These are phyloP conservation scores for Amphibolis antarctica DNA, from an alignment of 106 monocot genomes.

Conservation along the genomic window DNA sequence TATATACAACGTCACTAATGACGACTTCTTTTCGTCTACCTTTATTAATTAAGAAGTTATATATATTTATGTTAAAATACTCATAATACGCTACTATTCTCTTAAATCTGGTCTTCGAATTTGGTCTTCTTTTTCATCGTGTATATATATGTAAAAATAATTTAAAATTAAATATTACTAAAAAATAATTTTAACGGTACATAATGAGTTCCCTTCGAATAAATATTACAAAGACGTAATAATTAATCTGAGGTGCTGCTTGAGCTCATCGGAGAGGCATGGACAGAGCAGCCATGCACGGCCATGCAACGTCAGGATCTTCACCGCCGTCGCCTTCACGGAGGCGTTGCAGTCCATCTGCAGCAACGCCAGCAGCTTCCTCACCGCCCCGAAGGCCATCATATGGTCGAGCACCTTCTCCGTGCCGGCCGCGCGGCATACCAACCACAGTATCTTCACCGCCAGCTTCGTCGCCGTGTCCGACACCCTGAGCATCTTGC, in stretches of 20 bases:
- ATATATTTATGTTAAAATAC: too few relatives aligned
- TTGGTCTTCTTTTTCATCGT: too few relatives aligned
- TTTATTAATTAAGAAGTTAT: too few relatives aligned
- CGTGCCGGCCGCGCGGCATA: constrained; percentile 30
- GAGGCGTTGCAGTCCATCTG: constrained; percentile 36
- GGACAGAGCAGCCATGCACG: constrained; percentile 45
- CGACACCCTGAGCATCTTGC: constrained; percentile 52
- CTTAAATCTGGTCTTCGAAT: too few relatives aligned
- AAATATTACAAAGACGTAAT: too few relatives aligned
- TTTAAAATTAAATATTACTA: too few relatives aligned
- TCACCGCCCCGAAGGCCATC: constrained; percentile 45
- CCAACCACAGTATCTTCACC: constrained; percentile 63
- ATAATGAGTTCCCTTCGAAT: too few relatives aligned
- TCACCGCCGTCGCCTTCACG: constrained; percentile 42
- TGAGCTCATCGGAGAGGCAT: constrained; percentile 50
- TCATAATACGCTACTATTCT: too few relatives aligned
- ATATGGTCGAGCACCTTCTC: constrained; percentile 59
- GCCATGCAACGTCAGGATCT: constrained; percentile 49
- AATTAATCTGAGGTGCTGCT: constrained; percentile 6
- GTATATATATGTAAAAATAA: too few relatives aligned
- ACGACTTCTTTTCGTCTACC: too few relatives aligned
- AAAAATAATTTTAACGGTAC: too few relatives aligned
- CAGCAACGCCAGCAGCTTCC: constrained; percentile 45
- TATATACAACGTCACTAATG: too few relatives aligned
- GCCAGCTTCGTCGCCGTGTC: constrained; percentile 49